Base-by-base conservation (phyloP, 1,139 yeast genomes). In the Trichomonascaceae sp. region DNA sequence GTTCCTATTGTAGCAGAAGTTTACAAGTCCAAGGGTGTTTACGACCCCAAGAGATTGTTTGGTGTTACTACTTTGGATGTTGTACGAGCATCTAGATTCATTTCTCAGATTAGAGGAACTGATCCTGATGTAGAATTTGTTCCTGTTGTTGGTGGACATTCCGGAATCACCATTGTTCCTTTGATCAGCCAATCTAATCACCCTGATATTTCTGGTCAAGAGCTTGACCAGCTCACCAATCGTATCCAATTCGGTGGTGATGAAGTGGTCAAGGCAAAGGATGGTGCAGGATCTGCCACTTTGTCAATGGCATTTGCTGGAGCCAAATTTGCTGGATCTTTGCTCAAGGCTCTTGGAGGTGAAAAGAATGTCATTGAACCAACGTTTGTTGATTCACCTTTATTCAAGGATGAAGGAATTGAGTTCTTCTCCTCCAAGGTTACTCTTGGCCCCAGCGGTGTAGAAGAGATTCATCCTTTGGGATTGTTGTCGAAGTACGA, bases 181-280 rank as follows among this genome's bases (percentile, higher is more conserved):
- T 80, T 93, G 74, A 78, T 91, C 71, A 88, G 96, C 55, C 85
- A 82, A 73, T 77, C 87, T 63, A 76, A 72, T 66, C 70, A 70
- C 63, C 77, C 80, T 66, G 68, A 69, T 66, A 71, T 84, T 67
- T 74, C 82, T 63, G 77, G 78, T 65, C 70, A 62, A 50, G 72
- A 74, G 59, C 75, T 76, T 64, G 87, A 88, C 63, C 84, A 83
- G 57, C 81, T 91, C 71, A 82, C 89, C 72, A 82, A 89, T 81
- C 85, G 98, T 79, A 93, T 91, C 70, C 98, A 91, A 78, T 91
- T 90, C 67, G 98, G 97, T 74, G 98, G 98, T 80, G 98, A 91
- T 71, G 98, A 91, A 78, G 98, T 93, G 65, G 98, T 93, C 71
- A 84, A 91, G 80, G 98, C 98, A 67, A 93, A 93, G 83, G 84